Conservation (phyloP, 2,329 filamentous ascomycete species). For the Paraphaeosphaeria minitans region DNA sequence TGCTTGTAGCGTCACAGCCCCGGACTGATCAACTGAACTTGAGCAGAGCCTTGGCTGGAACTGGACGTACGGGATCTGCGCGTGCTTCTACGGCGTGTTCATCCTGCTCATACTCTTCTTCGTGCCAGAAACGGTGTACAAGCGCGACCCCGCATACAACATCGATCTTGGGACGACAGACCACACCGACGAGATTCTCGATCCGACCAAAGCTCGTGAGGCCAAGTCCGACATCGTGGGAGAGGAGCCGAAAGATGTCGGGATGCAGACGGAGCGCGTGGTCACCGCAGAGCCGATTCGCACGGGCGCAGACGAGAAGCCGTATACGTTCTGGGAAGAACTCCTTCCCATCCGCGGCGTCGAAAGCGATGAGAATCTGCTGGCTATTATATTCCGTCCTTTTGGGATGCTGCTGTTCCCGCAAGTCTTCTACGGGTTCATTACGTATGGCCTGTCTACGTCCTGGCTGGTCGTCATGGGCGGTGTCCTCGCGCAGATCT, state of each 20-base stretch:
- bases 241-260: constrained; percentile 20
- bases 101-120: constrained; percentile 82
- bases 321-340: constrained; percentile 28
- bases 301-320: constrained; percentile 29
- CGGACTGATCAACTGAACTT: background rate
- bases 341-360: constrained; percentile 24
- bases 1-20: background rate
- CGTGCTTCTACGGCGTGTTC: constrained; percentile 74
- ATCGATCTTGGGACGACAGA: constrained; percentile 60
- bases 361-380: constrained; percentile 26
- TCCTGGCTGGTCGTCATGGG: constrained; percentile 36
- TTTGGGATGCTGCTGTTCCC: constrained; percentile 40
- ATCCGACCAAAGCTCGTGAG: constrained; percentile 11
- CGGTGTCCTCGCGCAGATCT: constrained; percentile 33
- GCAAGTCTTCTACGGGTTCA: constrained; percentile 34
- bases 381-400: constrained; percentile 35
- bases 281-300: constrained; percentile 18
- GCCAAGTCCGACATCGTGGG: constrained; percentile 2
- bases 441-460: constrained; percentile 29
- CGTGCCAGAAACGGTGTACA: constrained; percentile 82
- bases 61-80: constrained; percentile 62
- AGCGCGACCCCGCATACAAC: constrained; percentile 68
- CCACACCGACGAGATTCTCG: constrained; percentile 26
- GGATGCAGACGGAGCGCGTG: constrained; percentile 14
- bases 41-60: constrained; percentile 66